Conservation (phyloP, 164 flowering plant genomes). For the Macadamia integrifolia region DNA sequence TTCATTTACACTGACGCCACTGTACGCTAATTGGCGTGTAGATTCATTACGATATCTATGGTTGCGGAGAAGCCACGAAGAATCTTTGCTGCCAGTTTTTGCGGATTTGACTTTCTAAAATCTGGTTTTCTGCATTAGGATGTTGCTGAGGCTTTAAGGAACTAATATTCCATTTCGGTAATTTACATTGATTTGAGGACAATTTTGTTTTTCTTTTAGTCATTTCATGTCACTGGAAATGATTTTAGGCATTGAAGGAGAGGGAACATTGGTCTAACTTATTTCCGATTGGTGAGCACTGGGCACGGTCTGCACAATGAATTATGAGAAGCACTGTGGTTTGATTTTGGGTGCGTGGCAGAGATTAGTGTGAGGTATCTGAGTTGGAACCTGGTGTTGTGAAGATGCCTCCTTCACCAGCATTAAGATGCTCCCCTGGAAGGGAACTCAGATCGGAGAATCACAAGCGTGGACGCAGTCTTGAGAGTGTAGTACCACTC, state of each 20-base stretch:
- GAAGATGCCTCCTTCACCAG: constrained; percentile 84
- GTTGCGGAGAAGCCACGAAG: neutral
- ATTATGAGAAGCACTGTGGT: no score
- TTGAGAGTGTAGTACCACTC: constrained; percentile 51
- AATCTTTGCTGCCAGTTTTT: neutral
- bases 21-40: neutral
- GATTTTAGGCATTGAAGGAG: no score
- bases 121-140: neutral
- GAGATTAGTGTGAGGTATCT: no score
- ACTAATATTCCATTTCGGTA: neutral
- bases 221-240: neutral
- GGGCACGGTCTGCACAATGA: no score
- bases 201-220: neutral
- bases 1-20: neutral
- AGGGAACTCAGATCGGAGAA: constrained; percentile 44
- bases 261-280: no score
- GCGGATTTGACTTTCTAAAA: neutral
- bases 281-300: no score
- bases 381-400: constrained; percentile 6
- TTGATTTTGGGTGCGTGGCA: no score
- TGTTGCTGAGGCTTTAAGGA: neutral
- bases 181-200: neutral
- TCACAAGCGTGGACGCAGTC: constrained; percentile 76
- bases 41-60: neutral
- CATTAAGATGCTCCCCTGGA: constrained; percentile 60